Base-by-base conservation (phyloP, 2,329 filamentous ascomycete genomes). In the Aspergillus sp. region DNA sequence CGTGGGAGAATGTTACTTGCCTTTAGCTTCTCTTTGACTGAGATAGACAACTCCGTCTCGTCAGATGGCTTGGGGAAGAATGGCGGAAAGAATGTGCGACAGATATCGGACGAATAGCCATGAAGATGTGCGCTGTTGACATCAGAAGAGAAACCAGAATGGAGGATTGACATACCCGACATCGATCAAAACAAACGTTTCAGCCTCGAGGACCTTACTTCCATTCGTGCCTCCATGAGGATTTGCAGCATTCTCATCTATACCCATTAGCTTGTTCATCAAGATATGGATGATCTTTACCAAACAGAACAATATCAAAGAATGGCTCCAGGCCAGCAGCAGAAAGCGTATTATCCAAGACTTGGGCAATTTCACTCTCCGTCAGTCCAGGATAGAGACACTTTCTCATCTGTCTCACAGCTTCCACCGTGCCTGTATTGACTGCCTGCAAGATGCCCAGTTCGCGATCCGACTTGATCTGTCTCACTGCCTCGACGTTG, bases 291-390 rank as follows among this genome's bases (percentile, higher is more conserved):
- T 11, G 30, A 32, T 32, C 3, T 8, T 9, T 35, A 57, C 55
- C 79, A 43, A 84, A 84, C 4, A 83, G 69, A 0, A 84, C 81
- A 46, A 83, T 79, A 54, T 83, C 74, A 58, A 84, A 83, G 61
- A 83, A 83, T 0, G 76, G 72, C 11, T 74, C 64, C 51, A 84
- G 70, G 0, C 78, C 76, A 4, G 75, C 67, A 2, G 76, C 75
- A 9, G 72, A 60, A 49, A 84, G 57, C 0, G 79, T 76, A 28
- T 72, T 70, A 53, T 83, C 74, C 2, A 84, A 67, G 1, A 81
- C 75, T 13, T 66, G 57, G 7, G 69, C 75, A 1, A 84, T 79
- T 31, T 83, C 66, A 46, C 77, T 73, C 49, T 84, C 81, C 0
- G 73, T 82, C 40, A 83, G 62, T 0, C 74, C 78, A 1, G 72